phyloP scores from a whole-genome alignment of 2,329 filamentous ascomycete genomes.

The Penicillium hesseltinei region DNA sequence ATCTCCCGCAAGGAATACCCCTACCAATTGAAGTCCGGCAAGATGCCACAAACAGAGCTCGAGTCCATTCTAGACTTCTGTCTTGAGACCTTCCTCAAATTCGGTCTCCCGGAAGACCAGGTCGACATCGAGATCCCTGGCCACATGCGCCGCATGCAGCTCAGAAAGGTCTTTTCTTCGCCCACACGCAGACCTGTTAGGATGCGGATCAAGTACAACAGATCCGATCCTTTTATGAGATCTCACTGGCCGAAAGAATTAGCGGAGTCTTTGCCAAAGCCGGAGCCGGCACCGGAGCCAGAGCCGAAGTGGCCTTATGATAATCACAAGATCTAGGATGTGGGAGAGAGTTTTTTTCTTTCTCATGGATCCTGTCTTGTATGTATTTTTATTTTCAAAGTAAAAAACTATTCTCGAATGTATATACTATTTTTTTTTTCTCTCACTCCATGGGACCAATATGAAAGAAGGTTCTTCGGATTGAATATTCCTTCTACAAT shows the following conservation, averaged over 20 bases:
- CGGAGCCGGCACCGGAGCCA: background rate
- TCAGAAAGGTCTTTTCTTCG: constrained; percentile 11
- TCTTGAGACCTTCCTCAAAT: constrained; percentile 30
- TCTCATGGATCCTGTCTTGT: background rate
- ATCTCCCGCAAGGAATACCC: constrained; percentile 10
- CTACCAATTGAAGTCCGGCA: constrained; percentile 4
- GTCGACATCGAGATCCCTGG: constrained; percentile 38
- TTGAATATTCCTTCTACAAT: background rate
- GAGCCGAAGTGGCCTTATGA: background rate
- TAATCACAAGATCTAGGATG: background rate
- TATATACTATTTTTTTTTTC: constrained; percentile 11
- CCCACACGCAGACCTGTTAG: constrained; percentile 4
- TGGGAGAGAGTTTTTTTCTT: background rate
- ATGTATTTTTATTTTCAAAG: constrained; percentile 6
- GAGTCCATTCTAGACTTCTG: constrained; percentile 35
- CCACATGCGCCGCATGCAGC: constrained; percentile 26
- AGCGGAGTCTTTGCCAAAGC: background rate
- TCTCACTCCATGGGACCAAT: background rate
- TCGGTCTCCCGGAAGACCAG: constrained; percentile 29
- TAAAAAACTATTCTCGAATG: constrained; percentile 11
- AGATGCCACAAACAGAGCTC: constrained; percentile 18
- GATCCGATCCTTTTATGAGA: constrained; percentile 17
- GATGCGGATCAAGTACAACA: constrained; percentile 9
- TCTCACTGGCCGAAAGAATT: constrained; percentile 8
- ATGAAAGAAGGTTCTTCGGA: background rate